phyloP scores from a whole-genome alignment of 2,329 filamentous ascomycete species.

The Penicillium oxalicum region DNA sequence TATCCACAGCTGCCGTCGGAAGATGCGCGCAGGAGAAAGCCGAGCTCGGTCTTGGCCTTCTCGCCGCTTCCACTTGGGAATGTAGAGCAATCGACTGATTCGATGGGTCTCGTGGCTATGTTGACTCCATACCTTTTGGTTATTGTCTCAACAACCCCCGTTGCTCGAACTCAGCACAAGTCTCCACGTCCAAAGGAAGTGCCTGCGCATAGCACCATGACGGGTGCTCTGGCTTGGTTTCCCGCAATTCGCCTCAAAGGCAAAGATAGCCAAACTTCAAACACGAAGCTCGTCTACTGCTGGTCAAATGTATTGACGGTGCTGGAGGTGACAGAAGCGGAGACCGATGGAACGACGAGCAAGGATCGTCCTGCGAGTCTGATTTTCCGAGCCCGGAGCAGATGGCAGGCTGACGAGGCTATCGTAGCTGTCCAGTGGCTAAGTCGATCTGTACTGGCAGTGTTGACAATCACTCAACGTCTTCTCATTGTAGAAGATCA shows the following conservation, averaged over 20 bases:
- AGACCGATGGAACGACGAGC: constrained; percentile 52
- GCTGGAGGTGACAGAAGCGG: constrained; percentile 74
- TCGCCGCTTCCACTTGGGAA: constrained; percentile 89
- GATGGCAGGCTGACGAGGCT: constrained; percentile 90
- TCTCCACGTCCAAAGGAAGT: constrained; percentile 86
- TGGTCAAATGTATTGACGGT: constrained; percentile 98
- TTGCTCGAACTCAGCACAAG: constrained; percentile 96
- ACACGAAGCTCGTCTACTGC: constrained; percentile 86
- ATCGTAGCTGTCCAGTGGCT: constrained; percentile 97
- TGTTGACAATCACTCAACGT: constrained; percentile 90
- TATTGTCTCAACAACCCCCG: constrained; percentile 91
- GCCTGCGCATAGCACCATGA: constrained; percentile 82
- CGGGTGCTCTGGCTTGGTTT: constrained; percentile 93
- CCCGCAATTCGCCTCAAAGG: constrained; percentile 88
- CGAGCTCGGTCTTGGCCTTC: constrained; percentile 91
- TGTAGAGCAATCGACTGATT: constrained; percentile 78
- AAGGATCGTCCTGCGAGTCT: constrained; percentile 73
- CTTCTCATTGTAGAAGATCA: constrained; percentile 88
- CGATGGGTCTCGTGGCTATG: constrained; percentile 86
- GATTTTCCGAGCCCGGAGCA: constrained; percentile 72
- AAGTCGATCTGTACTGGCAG: constrained; percentile 81
- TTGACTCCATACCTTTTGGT: constrained; percentile 92
- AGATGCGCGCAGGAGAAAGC: constrained; percentile 66
- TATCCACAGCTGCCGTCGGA: constrained; percentile 68
- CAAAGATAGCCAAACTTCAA: constrained; percentile 59